phyloP scores from a whole-genome alignment of 257 asterid genomes.

The Fraxinus cuspidata region DNA sequence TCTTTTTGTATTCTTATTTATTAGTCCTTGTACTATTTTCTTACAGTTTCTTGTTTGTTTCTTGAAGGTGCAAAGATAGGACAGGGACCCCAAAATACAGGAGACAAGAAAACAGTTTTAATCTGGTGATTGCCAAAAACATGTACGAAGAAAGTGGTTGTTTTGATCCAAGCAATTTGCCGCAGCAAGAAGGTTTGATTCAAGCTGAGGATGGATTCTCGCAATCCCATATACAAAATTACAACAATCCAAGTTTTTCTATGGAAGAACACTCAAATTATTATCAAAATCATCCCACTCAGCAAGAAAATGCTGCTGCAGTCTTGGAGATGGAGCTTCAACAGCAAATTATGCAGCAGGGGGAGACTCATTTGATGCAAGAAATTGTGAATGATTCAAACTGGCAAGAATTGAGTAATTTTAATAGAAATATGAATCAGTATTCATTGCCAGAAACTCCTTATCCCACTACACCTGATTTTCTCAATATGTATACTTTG shows the following conservation, averaged over 20 bases:
- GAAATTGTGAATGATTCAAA: slow-evolving; percentile 39
- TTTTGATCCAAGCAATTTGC: slow-evolving; percentile 50
- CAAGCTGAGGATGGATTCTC: slow-evolving; percentile 50
- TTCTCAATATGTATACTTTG: slow-evolving; percentile 66
- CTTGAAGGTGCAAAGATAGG: slow-evolving; percentile 29
- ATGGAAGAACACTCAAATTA: slow-evolving; percentile 45
- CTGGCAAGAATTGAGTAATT: slow-evolving; percentile 53
- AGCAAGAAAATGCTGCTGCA: slow-evolving; percentile 37
- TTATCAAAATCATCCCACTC: slow-evolving; percentile 30
- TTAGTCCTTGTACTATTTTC: slow-evolving; percentile 24
- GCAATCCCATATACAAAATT: slow-evolving; percentile 38
- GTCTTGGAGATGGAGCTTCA: slow-evolving; percentile 71
- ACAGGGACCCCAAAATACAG: slow-evolving; percentile 16
- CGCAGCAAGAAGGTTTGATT: slow-evolving; percentile 40
- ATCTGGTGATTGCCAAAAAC: slow-evolving; percentile 19
- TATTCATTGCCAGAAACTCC: slow-evolving; percentile 34
- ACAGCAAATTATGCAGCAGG: slow-evolving; percentile 37
- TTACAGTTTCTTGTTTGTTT: slow-evolving; percentile 20
- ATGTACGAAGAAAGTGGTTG: slow-evolving; percentile 58
- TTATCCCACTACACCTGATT: slow-evolving; percentile 51
- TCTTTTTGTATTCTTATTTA: slow-evolving; percentile 7
- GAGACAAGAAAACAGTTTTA: slow-evolving; percentile 28
- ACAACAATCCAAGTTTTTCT: slow-evolving; percentile 38
- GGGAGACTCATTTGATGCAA: slow-evolving; percentile 24
- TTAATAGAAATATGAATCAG: slow-evolving; percentile 25